Conservation (phyloP, 2,329 filamentous ascomycete species). For the Whalleya microplaca region DNA sequence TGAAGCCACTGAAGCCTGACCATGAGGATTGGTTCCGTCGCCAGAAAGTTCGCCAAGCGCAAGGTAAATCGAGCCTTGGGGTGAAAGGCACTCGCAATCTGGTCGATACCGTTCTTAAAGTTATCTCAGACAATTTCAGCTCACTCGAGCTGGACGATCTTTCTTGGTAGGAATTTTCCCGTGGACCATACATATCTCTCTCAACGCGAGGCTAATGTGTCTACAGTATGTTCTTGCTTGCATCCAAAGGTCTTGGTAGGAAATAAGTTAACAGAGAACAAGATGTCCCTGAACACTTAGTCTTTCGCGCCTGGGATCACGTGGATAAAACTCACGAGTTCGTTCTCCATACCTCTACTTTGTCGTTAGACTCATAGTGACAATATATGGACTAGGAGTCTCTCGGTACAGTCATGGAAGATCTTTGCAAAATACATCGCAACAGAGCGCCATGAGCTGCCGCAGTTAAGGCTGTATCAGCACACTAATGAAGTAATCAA, state of each 20-base stretch:
- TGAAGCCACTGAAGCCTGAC: constrained; percentile 32
- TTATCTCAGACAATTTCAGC: constrained; percentile 44
- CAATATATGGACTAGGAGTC: background rate
- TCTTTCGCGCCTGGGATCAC: constrained; percentile 45
- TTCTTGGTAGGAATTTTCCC: background rate
- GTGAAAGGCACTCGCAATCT: constrained; percentile 42
- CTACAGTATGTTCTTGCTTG: background rate
- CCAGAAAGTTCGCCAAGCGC: constrained; percentile 33
- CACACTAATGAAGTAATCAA: background rate
- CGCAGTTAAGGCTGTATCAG: background rate
- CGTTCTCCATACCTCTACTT: background rate
- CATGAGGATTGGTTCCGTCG: constrained; percentile 42
- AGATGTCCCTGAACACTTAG: constrained; percentile 38
- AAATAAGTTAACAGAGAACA: constrained; percentile 9
- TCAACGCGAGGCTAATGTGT: background rate
- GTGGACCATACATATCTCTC: background rate
- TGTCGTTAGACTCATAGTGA: background rate
- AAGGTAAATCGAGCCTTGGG: constrained; percentile 27
- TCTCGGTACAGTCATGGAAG: constrained; percentile 17
- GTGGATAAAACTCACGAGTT: constrained; percentile 33
- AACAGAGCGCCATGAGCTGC: constrained; percentile 1
- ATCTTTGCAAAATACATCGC: constrained; percentile 4
- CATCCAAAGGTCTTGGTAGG: background rate
- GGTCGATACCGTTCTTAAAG: constrained; percentile 43
- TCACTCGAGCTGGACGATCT: constrained; percentile 40